Evolutionary conservation across 805 yeast species (phyloP), one percentile per base, ranked within the genome.

Genomic region (Pichia scutulata): DNA sequence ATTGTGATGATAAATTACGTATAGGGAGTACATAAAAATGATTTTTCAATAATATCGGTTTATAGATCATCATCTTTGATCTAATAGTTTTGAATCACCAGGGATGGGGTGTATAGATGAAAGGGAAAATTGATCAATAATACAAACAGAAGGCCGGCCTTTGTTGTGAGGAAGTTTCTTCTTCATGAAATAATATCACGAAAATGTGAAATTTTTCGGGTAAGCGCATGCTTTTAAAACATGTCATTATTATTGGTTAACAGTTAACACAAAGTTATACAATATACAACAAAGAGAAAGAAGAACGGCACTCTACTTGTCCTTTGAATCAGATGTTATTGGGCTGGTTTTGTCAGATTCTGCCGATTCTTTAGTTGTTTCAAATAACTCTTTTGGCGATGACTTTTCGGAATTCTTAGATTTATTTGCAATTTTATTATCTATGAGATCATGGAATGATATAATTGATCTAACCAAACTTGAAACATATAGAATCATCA

Each of bases 371-470:
- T 16, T 7, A n/a, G 5, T 9, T 14, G 3, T 33, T 2, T 33
- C 19, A 33, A 10, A 33, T 33, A 16, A 33, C 6, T 33, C 37
- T 8, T 33, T 33, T 33, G 37, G 10, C 4, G 37, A 7, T 4
- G 5, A 3, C 7, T 33, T 25, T 39, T 23, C 13, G 3, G 22
- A 44, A 22, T 47, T 47, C 7, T 19, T 37, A 18, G 39, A 44
- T 10, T 82, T 84, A 67, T 89, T 89, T 59, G 86, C 88, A 57
- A 93, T 82, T 70, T 93, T 93, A 71, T 95, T 95, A 61, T 93
- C 98, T 64, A 93, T 93, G 67, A 93, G 77, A 66, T 93, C 95
- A 69, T 93, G 96, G 77, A 93, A 92, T 12, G 98, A 95, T 63
- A 93, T 86, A 60, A 95, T 90, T 7, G 98, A 86, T 64, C 98